Evolutionary conservation across 331 rosid species (phyloP).

Genomic region (Erythrophleum ivorense): DNA sequence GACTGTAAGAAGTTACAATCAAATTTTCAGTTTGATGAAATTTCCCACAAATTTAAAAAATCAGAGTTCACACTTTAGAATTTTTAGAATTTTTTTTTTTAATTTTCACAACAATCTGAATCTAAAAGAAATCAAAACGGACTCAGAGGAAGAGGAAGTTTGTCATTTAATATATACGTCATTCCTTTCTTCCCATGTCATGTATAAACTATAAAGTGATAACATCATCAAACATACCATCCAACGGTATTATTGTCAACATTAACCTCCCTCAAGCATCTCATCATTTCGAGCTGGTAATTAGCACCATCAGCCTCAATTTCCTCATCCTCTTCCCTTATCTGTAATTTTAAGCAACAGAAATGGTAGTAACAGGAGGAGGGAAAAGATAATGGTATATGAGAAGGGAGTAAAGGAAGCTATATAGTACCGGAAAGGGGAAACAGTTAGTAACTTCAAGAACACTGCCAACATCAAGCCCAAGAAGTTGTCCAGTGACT

Average conservation of each 20-base stretch:
- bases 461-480: slow-evolving; percentile 95
- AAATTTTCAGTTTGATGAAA: background rate
- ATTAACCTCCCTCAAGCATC: slow-evolving; percentile 97
- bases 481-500: slow-evolving; percentile 98
- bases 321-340: slow-evolving; percentile 95
- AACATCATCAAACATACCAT: slow-evolving; percentile 58
- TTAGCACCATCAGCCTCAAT: slow-evolving; percentile 97
- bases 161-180: background rate
- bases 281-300: slow-evolving; percentile 99
- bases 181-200: background rate
- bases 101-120: background rate
- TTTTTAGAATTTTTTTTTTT: background rate
- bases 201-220: background rate
- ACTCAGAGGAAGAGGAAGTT: background rate
- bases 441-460: slow-evolving; percentile 98
- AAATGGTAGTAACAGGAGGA: background rate
- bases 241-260: slow-evolving; percentile 98
- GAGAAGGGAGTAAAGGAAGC: background rate
- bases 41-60: background rate
- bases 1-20: too few species aligned
- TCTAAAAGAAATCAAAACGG: background rate
- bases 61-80: background rate
- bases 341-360: slow-evolving; percentile 48
- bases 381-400: background rate
- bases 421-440: slow-evolving; percentile 85